phyloP scores from a whole-genome alignment of 2,329 filamentous ascomycete species.

The Hypoxylon sp. region DNA sequence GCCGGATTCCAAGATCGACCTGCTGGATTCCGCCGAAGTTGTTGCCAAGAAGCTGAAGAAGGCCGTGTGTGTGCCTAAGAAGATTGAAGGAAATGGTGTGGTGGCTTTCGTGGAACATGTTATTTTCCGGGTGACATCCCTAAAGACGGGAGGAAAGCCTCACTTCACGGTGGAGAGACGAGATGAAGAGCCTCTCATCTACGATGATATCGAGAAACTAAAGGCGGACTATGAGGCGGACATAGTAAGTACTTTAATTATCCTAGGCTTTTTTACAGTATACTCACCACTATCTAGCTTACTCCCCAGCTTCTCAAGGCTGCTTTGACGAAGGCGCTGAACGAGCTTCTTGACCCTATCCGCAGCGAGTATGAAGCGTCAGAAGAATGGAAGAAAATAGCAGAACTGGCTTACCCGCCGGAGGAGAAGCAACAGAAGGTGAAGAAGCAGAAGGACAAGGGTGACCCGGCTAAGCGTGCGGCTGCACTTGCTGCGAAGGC shows the following conservation, averaged over 20 bases:
- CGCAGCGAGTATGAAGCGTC: slow-evolving; percentile 78
- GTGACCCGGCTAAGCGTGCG: slow-evolving; percentile 46
- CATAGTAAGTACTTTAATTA: slow-evolving; percentile 68
- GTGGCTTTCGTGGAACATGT: slow-evolving; percentile 90
- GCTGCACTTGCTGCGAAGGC: slow-evolving; percentile 45
- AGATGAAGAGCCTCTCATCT: slow-evolving; percentile 83
- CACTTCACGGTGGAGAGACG: slow-evolving; percentile 78
- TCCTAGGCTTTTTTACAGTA: slow-evolving; percentile 34
- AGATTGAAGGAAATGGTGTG: slow-evolving; percentile 88
- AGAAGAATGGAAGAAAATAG: slow-evolving; percentile 84
- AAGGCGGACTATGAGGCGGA: slow-evolving; percentile 86
- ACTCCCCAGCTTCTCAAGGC: slow-evolving; percentile 90
- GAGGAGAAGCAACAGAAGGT: slow-evolving; percentile 79
- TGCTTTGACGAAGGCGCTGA: slow-evolving; percentile 82
- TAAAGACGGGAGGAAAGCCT: slow-evolving; percentile 67
- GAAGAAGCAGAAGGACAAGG: slow-evolving; percentile 79
- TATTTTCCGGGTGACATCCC: slow-evolving; percentile 80
- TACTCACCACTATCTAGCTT: slow-evolving; percentile 63
- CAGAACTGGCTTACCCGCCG: slow-evolving; percentile 85
- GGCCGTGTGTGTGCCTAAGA: slow-evolving; percentile 81
- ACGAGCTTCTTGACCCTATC: slow-evolving; percentile 82
- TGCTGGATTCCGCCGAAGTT: slow-evolving; percentile 82
- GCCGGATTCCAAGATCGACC: slow-evolving; percentile 79
- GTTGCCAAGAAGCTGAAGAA: slow-evolving; percentile 90
- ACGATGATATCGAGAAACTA: slow-evolving; percentile 81